These are phyloP conservation scores for Bruguiera gymnorhiza DNA, from an alignment of 345 rosid species.

Conservation along the genomic window DNA sequence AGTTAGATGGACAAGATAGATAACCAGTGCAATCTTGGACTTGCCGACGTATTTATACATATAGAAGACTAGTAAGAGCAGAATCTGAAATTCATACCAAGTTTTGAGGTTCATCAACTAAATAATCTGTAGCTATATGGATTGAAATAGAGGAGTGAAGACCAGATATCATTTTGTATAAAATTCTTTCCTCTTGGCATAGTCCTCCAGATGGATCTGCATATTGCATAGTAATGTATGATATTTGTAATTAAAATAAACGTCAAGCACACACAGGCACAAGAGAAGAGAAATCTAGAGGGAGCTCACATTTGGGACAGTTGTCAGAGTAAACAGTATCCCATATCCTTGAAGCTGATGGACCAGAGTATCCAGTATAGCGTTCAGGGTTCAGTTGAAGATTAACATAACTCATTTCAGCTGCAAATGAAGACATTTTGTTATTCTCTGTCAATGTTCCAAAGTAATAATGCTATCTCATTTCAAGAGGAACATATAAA, in stretches of 20 bases:
- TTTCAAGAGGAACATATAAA: background rate
- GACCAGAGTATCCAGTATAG: slow-evolving; percentile 80
- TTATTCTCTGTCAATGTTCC: slow-evolving; percentile 6
- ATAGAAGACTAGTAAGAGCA: background rate
- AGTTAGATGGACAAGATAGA: background rate
- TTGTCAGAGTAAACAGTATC: slow-evolving; percentile 88
- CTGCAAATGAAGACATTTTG: slow-evolving; percentile 39
- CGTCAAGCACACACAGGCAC: background rate
- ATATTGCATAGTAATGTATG: background rate
- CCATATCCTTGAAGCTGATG: slow-evolving; percentile 97
- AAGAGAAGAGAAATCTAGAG: background rate
- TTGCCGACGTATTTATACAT: background rate
- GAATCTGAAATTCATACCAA: slow-evolving; percentile 40
- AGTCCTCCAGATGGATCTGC: slow-evolving; percentile 70
- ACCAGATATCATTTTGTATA: slow-evolving; percentile 93
- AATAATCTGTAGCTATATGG: slow-evolving; percentile 85
- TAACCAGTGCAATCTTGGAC: background rate
- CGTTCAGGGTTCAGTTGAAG: slow-evolving; percentile 86
- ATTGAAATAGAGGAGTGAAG: slow-evolving; percentile 92
- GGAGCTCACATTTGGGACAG: slow-evolving; percentile 74
- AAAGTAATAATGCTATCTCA: background rate
- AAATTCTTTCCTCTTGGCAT: slow-evolving; percentile 80
- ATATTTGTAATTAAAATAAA: background rate
- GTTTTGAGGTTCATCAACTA: slow-evolving; percentile 71
- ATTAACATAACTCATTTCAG: slow-evolving; percentile 89